phyloP scores from a whole-genome alignment of 2,329 filamentous ascomycete genomes.

The Fusarium robinianum region DNA sequence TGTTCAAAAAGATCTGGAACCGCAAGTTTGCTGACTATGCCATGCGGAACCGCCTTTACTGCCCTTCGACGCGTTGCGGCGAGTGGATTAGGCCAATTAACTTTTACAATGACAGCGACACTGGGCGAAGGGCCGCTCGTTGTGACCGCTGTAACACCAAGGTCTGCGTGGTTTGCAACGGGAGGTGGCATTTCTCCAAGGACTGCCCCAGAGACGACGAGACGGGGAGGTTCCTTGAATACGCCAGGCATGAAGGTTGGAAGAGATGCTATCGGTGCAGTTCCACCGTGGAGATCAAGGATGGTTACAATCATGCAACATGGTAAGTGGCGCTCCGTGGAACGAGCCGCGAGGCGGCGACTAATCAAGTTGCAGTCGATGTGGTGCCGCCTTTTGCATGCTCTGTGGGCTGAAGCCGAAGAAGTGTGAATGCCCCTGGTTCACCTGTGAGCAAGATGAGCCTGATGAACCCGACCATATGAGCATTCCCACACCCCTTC shows the following conservation, averaged over 20 bases:
- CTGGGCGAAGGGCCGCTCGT: conserved; percentile 66
- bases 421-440: conserved; percentile 80
- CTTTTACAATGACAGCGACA: conserved; percentile 61
- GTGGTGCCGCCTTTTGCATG: conserved; percentile 86
- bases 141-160: conserved; percentile 74
- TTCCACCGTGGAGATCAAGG: conserved; percentile 74
- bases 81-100: conserved; percentile 78
- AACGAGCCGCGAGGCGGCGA: not conserved
- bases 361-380: conserved; percentile 57
- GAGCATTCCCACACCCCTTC: conserved; percentile 48
- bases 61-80: conserved; percentile 72
- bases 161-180: conserved; percentile 75
- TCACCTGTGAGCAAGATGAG: conserved; percentile 64
- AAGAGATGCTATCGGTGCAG: conserved; percentile 76
- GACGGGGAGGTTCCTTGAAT: conserved; percentile 63
- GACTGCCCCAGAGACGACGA: conserved; percentile 76
- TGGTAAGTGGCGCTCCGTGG: conserved; percentile 59
- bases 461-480: conserved; percentile 60
- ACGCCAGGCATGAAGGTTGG: conserved; percentile 71
- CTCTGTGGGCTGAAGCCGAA: conserved; percentile 83
- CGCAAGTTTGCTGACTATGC: conserved; percentile 78
- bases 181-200: conserved; percentile 69
- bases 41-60: conserved; percentile 76
- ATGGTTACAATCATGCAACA: conserved; percentile 87
- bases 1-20: conserved; percentile 82